Evolutionary conservation across 164 flowering plant species (phyloP).

Genomic region (Stephania japonica): DNA sequence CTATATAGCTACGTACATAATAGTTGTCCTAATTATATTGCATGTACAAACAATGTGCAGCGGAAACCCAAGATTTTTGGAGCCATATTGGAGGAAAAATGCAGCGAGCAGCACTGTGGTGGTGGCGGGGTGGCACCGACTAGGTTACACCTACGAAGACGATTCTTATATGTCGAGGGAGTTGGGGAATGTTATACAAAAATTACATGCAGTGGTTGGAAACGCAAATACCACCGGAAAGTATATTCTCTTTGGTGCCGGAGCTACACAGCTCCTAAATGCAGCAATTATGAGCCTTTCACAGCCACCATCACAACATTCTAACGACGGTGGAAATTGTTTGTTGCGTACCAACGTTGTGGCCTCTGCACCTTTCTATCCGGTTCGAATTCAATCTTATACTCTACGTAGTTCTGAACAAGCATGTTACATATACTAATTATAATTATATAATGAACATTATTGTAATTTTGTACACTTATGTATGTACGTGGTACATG

Average conservation of each 20-base stretch:
- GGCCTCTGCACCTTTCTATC: constrained; percentile 49
- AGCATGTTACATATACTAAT: too few relatives aligned
- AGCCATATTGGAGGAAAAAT: constrained; percentile 61
- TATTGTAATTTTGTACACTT: too few relatives aligned
- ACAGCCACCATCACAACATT: background rate
- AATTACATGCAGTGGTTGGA: constrained; percentile 43
- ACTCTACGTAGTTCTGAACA: too few relatives aligned
- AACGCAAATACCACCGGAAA: constrained; percentile 51
- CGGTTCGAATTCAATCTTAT: constrained; percentile 27
- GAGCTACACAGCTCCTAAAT: constrained; percentile 61
- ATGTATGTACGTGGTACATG: too few relatives aligned
- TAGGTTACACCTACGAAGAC: constrained; percentile 40
- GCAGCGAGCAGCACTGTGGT: constrained; percentile 37
- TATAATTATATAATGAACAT: too few relatives aligned
- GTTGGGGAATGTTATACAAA: constrained; percentile 37
- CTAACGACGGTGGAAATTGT: background rate
- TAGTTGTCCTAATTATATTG: too few relatives aligned
- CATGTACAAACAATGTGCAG: constrained; percentile 26
- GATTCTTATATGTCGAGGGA: constrained; percentile 16
- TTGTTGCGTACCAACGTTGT: constrained; percentile 39
- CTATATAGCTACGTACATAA: too few relatives aligned
- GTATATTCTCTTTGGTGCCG: constrained; percentile 55
- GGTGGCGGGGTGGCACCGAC: constrained; percentile 61
- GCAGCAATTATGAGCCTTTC: constrained; percentile 66
- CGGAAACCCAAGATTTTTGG: constrained; percentile 63